Percentiles rank a stretch among this genome's conserved stretches.
Evolutionary conservation across 306 rosid genomes (phyloP).

Genomic region (Lathyrus aphaca): DNA sequence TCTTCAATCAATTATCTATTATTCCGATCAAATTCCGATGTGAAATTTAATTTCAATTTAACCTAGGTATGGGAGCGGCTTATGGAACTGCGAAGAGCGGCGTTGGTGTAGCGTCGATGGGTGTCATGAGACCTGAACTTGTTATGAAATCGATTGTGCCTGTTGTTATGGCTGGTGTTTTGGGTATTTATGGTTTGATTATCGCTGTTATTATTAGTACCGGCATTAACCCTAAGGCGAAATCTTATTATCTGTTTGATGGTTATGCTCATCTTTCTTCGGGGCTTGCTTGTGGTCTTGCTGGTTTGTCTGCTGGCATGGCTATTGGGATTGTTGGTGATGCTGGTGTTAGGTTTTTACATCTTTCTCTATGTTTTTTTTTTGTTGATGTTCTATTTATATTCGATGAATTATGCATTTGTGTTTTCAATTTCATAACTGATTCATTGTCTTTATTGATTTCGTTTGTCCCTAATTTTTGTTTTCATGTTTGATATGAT

Average conservation of each 20-base stretch:
- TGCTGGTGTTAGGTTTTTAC: conserved; percentile 65
- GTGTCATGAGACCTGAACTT: conserved; percentile 75
- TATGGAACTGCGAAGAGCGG: conserved; percentile 79
- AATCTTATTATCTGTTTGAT: conserved; percentile 71
- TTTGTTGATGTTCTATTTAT: not conserved
- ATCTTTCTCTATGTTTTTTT: not conserved
- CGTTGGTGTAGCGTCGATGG: conserved; percentile 82
- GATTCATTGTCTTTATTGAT: not conserved
- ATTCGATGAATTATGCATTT: not conserved
- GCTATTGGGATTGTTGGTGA: conserved; percentile 77
- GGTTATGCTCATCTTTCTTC: conserved; percentile 82
- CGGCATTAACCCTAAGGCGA: conserved; percentile 76
- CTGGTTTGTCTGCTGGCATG: conserved; percentile 80
- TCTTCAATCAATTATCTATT: not conserved
- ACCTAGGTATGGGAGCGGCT: conserved; percentile 65
- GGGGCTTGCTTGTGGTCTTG: conserved; percentile 71
- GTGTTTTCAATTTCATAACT: not conserved
- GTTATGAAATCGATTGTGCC: conserved; percentile 80
- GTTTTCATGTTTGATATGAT: not conserved
- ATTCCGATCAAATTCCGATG: not conserved
- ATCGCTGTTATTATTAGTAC: conserved; percentile 79
- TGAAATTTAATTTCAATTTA: not conserved
- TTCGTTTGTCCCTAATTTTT: not conserved
- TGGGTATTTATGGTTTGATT: conserved; percentile 77
- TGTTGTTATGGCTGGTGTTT: conserved; percentile 82